Evolutionary conservation across 1,284 basidiomycete species (phyloP).

Genomic region (Coriolopsis trogii): DNA sequence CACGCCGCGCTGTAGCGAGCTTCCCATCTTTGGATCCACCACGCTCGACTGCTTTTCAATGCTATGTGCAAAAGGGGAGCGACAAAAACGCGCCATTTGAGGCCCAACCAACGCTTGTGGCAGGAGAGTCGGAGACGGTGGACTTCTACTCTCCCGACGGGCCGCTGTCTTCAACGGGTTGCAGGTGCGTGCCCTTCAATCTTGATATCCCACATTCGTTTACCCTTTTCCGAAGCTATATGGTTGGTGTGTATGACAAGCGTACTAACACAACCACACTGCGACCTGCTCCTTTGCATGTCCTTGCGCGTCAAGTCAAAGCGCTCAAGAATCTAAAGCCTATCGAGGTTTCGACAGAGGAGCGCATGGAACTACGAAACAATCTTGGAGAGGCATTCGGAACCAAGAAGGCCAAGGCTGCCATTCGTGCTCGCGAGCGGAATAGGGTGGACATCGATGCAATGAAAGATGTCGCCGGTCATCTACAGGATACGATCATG

Average conservation of each 20-base stretch:
- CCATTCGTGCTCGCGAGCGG: slow-evolving; percentile 82
- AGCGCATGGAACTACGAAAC: slow-evolving; percentile 68
- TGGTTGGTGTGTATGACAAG: slow-evolving; percentile 73
- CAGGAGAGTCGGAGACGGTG: slow-evolving; percentile 72
- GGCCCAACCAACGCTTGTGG: slow-evolving; percentile 57
- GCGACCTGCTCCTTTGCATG: slow-evolving; percentile 72
- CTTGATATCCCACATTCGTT: slow-evolving; percentile 20
- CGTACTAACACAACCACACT: slow-evolving; percentile 69
- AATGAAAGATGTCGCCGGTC: slow-evolving; percentile 79
- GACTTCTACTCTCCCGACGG: slow-evolving; percentile 55
- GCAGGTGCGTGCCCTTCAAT: slow-evolving; percentile 48
- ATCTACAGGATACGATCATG: slow-evolving; percentile 82
- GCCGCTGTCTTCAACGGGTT: slow-evolving; percentile 49
- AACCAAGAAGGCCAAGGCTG: slow-evolving; percentile 88
- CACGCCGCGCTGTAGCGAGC: slow-evolving; percentile 51
- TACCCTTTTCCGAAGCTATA: slow-evolving; percentile 47
- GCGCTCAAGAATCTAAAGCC: slow-evolving; percentile 73
- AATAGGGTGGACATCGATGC: slow-evolving; percentile 87
- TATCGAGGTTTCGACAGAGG: slow-evolving; percentile 49
- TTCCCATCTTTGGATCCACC: slow-evolving; percentile 74
- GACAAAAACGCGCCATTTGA: slow-evolving; percentile 44
- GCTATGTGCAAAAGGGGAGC: slow-evolving; percentile 52
- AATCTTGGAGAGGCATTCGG: slow-evolving; percentile 91
- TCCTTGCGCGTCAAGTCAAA: slow-evolving; percentile 81
- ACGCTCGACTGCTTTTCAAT: slow-evolving; percentile 62